Percentiles rank a stretch among this genome's conserved stretches.
Conservation (phyloP, 2,329 filamentous ascomycete genomes). For the Sporothrix brunneoviolacea region DNA sequence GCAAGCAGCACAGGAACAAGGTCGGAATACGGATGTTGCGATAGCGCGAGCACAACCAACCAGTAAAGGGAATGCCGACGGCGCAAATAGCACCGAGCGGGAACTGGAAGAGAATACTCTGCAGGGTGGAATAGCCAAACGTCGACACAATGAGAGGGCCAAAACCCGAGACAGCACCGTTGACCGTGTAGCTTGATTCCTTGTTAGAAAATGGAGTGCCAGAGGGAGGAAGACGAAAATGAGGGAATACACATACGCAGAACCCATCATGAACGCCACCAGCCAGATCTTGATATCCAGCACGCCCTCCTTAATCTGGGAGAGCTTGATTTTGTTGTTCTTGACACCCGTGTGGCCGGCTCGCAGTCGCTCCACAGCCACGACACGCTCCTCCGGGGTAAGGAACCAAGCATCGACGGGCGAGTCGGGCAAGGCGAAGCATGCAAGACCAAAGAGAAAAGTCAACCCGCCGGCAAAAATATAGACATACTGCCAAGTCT, state of each 20-base stretch:
- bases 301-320: slow-evolving; percentile 52
- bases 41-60: slow-evolving; percentile 54
- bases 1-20: slow-evolving; percentile 60
- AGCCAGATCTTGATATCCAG: slow-evolving; percentile 58
- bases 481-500: slow-evolving; percentile 66
- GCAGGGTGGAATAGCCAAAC: slow-evolving; percentile 57
- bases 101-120: slow-evolving; percentile 68
- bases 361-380: slow-evolving; percentile 57
- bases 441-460: slow-evolving; percentile 56
- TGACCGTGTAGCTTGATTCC: slow-evolving; percentile 64
- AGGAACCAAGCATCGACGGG: slow-evolving; percentile 65
- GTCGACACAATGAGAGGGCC: slow-evolving; percentile 66
- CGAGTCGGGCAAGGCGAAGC: slow-evolving; percentile 58
- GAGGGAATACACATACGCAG: too few species aligned
- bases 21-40: slow-evolving; percentile 59
- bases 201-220: too few species aligned
- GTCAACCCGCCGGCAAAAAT: slow-evolving; percentile 58
- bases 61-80: slow-evolving; percentile 58
- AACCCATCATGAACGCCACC: slow-evolving; percentile 60
- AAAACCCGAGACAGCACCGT: slow-evolving; percentile 64
- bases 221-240: too few species aligned
- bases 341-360: slow-evolving; percentile 57
- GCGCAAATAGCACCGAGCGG: slow-evolving; percentile 65
- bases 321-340: slow-evolving; percentile 52
- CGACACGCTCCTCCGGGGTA: slow-evolving; percentile 52